Evolutionary conservation across 768 basidiomycete species (phyloP), one percentile per base, ranked within the genome.

Genomic region (Phanerochaete carnosa): DNA sequence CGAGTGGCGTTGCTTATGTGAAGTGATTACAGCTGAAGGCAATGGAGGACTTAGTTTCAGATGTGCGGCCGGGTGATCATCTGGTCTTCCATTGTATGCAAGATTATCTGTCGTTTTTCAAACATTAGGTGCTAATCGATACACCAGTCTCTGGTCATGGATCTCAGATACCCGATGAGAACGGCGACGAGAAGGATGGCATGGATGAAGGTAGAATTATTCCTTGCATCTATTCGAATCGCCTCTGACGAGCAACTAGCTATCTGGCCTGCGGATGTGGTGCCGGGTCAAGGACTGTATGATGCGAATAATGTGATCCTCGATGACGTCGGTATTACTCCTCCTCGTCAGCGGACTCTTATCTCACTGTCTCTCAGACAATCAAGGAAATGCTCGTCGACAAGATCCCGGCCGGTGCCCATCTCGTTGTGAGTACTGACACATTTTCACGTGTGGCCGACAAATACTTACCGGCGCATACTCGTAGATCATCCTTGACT

Each of bases 101-200:
- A 2, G 4, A 7, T 16, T 29, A 12, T 29, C n/a, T n/a, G 1
- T 5, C 3, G 16, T 23, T 47, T 22, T 23, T 3, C 13, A 28
- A 28, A 9, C 15, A 12, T 29, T 11, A 7, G 7, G 22, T 11
- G 13, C 23, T 52, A n/a, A 47, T 39, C 3, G 8, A n/a, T 5
- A 32, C 26, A 2, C 9, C 59, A 81, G 80, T 81, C 64, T 78
- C 83, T 0, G 84, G 84, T 0, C 84, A 86, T 63, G 79, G 78
- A 0, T 63, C 65, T 13, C 84, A 86, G 62, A 70, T 77, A 7
- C 62, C 74, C 1, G 81, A 79, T 26, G 59, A 69, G 19, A 73
- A 83, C 60, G 70, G 73, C 9, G 78, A 71, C 1, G 83, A 85
- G 62, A 73, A 35, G 4, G 50, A 77, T 23, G 84, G 81, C 2